phyloP scores from a whole-genome alignment of 225 moss, liverwort and hornwort genomes.

The Anthoceros angustus region DNA sequence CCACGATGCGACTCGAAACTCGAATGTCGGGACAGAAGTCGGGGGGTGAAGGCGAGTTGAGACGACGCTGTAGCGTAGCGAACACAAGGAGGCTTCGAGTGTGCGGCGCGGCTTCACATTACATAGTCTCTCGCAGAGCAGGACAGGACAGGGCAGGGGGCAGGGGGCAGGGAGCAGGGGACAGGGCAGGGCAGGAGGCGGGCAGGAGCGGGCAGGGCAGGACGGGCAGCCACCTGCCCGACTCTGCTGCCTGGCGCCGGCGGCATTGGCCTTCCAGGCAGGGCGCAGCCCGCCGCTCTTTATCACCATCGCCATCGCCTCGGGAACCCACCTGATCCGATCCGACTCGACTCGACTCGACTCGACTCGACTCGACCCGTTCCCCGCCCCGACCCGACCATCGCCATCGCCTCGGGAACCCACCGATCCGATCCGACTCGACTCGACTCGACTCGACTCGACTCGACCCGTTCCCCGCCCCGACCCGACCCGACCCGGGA shows the following conservation, averaged over 20 bases:
- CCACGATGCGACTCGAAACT: background rate
- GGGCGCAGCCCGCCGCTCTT: background rate
- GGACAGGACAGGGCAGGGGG: background rate
- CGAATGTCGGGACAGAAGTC: background rate
- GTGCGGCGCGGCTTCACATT: background rate
- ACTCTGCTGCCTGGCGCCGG: background rate
- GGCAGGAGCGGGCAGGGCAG: slow-evolving; percentile 1
- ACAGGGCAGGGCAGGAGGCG: too few species aligned
- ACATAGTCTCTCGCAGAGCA: background rate
- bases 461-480: too few species aligned
- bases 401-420: background rate
- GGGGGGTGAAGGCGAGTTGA: background rate
- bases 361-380: too few species aligned
- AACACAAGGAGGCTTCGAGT: background rate
- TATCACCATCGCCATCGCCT: background rate
- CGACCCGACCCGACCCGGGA: background rate
- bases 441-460: too few species aligned
- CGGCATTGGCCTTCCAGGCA: background rate
- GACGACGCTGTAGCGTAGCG: too few species aligned
- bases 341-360: background rate
- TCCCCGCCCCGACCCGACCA: background rate
- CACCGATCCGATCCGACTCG: background rate
- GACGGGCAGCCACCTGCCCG: too few species aligned
- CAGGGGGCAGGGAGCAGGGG: background rate
- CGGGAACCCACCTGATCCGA: background rate